A percentile compares a stretch with the other conserved stretches of the same genome.
phyloP scores from a whole-genome alignment of 805 yeast species.

The Naumovozyma baii region DNA sequence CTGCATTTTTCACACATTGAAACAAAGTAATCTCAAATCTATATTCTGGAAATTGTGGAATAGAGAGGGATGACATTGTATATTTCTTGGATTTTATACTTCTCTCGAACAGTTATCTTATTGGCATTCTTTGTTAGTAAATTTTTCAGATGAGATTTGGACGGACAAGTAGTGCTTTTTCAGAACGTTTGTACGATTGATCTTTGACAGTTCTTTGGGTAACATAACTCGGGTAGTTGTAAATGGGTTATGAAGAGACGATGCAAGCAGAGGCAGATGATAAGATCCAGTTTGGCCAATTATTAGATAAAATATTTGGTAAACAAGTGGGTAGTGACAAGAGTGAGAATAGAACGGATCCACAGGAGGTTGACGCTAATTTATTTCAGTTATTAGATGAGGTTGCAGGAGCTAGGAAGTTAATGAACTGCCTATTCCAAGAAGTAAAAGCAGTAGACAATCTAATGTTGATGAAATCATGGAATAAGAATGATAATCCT shows the following conservation, averaged over 20 bases:
- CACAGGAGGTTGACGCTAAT: conserved; percentile 2
- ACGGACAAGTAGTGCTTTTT: no score
- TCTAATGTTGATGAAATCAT: conserved; percentile 2
- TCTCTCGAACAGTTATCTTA: no score
- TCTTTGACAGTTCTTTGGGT: no score
- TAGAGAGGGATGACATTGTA: conserved; percentile 8
- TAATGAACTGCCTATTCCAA: conserved; percentile 16
- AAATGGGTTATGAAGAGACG: neutral
- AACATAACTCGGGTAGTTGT: no score
- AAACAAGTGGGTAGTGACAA: neutral
- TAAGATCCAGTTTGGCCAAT: neutral
- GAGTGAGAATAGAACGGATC: neutral
- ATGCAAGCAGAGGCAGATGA: neutral
- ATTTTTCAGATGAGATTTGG: no score
- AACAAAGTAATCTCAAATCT: conserved; percentile 37
- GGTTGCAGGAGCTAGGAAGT: conserved; percentile 17
- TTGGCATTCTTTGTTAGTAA: no score
- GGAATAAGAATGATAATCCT: conserved; percentile 2
- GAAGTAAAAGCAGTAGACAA: conserved; percentile 1
- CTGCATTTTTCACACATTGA: conserved; percentile 36
- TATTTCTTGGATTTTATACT: no score
- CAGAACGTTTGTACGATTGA: no score
- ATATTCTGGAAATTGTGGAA: conserved; percentile 41
- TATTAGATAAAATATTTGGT: neutral
- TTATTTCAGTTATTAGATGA: conserved; percentile 20